Base-by-base conservation (phyloP, 2,329 filamentous ascomycete species). In the Scytalidium lignicola region DNA sequence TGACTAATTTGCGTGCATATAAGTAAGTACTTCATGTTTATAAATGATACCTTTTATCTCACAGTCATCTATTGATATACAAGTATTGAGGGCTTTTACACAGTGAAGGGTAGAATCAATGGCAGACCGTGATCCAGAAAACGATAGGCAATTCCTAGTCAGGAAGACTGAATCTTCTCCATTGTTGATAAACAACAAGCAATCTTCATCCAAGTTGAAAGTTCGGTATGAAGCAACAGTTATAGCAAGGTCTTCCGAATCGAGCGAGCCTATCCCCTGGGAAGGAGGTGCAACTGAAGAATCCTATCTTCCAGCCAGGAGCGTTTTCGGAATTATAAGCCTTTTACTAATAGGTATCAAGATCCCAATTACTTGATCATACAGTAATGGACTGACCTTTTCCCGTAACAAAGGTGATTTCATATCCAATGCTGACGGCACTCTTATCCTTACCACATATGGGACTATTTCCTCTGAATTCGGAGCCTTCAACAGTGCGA, bases 401-500 rank as follows among this genome's bases (percentile, higher is more conserved):
- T n/a, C n/a, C n/a, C n/a, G n/a, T n/a, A n/a, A n/a, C 23, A 5
- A 37, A 73, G 80, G 79, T 10, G 79, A 85, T 13, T 87, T 89
- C 55, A 77, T 86, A 12, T 76, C 78, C 7, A 82, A 83, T 48
- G 76, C 79, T 15, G 86, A 90, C 58, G 67, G 70, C 0, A 83
- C 81, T 1, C 68, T 89, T 0, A 74, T 89, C 0, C 67, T 89
- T 23, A 84, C 86, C 0, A 86, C 84, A 0, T 80, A 85, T 50
- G 76, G 78, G 1, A 70, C 70, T 3, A 82, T 85, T 46, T 76
- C 79, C 0, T 85, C 80, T 9, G 76, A 83, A 47, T 85, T 85
- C 55, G 68, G 75, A 47, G 70, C 73, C 26, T 60, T 85, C 3
- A 73, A 72, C 15, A 73, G 78, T 46, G 81, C 79, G 3, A 80